A percentile compares a stretch with the other conserved stretches of the same genome.
Evolutionary conservation across 495 filamentous ascomycete species (phyloP).

Genomic region (Tetracladium setigerum): DNA sequence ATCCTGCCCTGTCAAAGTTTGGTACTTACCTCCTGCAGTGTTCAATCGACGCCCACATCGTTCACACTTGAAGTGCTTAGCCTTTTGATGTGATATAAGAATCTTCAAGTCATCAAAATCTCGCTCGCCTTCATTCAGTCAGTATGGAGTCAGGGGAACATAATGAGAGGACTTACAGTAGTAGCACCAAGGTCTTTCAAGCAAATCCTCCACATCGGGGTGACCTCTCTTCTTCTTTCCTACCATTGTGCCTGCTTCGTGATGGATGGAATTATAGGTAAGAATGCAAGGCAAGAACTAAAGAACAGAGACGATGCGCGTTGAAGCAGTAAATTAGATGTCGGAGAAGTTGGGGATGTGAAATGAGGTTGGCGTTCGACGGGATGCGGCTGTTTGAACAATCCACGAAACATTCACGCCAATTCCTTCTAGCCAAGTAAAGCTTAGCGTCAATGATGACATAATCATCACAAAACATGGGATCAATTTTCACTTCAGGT

Average conservation of each 20-base stretch:
- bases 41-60: slow-evolving; percentile 80
- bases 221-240: slow-evolving; percentile 81
- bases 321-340: neutral
- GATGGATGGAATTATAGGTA: no score
- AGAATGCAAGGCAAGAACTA: neutral
- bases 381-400: neutral
- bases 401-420: no score
- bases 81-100: slow-evolving; percentile 92
- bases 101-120: slow-evolving; percentile 97
- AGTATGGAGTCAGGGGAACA: neutral
- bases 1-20: neutral
- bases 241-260: no score
- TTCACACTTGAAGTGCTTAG: slow-evolving; percentile 97
- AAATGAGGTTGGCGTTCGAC: neutral
- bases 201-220: slow-evolving; percentile 79
- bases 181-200: slow-evolving; percentile 91
- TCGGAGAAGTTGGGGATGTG: neutral
- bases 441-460: no score
- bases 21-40: slow-evolving; percentile 77
- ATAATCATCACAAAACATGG: neutral
- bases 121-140: slow-evolving; percentile 57
- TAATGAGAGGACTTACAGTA: slow-evolving; percentile 58
- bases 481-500: no score
- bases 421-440: no score
- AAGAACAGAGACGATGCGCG: neutral